Evolutionary conservation across 169 alveolate species (phyloP).

Genomic region (Perkinsus chesapeaki): DNA sequence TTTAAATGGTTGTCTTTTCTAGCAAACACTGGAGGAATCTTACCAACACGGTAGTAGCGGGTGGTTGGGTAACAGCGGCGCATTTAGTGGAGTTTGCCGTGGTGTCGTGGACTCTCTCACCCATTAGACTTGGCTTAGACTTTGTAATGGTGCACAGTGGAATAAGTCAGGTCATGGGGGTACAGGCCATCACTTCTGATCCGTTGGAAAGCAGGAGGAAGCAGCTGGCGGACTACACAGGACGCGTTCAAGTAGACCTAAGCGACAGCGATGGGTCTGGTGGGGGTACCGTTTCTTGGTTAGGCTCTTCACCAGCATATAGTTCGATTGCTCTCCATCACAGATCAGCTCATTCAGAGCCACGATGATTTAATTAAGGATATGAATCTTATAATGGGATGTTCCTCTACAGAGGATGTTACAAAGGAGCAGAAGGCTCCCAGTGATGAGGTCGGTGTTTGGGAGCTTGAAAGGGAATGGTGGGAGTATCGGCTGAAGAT

Average conservation of each 20-base stretch:
- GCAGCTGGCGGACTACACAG: background rate
- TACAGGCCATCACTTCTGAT: background rate
- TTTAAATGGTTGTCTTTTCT: background rate
- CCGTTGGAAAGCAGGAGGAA: background rate
- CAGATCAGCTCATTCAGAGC: background rate
- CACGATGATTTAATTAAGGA: background rate
- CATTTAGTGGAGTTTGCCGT: no score
- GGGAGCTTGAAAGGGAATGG: no score
- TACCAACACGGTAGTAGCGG: background rate
- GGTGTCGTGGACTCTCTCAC: no score
- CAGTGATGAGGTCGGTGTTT: no score
- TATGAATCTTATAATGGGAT: background rate
- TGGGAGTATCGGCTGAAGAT: no score
- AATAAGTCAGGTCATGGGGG: background rate
- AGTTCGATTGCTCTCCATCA: background rate
- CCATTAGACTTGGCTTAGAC: no score
- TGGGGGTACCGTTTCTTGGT: background rate
- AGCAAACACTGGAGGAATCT: background rate
- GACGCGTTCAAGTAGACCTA: background rate
- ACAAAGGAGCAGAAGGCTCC: no score
- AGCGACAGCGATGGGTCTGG: background rate
- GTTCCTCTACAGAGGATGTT: background rate
- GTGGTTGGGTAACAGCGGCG: no score
- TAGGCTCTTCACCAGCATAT: background rate
- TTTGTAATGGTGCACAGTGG: no score